Conservation (phyloP, 1,284 basidiomycete species). For the Cutaneotrichosporon arboriforme region DNA sequence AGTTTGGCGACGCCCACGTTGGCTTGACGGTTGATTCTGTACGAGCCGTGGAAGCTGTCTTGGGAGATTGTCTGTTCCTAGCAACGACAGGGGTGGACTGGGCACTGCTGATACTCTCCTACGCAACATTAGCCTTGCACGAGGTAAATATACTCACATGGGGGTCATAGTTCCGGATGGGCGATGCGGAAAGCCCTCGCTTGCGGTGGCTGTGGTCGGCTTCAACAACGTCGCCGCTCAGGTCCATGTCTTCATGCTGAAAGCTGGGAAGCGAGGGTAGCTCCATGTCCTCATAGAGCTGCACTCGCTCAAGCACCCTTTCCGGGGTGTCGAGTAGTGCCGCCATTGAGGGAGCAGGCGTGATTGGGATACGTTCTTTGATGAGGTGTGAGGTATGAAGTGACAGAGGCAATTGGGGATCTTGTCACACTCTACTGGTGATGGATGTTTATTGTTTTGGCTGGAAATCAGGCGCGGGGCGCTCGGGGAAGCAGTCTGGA, state of each 20-base stretch:
- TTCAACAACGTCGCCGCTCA: neutral
- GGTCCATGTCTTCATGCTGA: conserved; percentile 38
- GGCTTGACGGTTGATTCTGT: conserved; percentile 1
- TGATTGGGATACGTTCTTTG: too few relatives aligned
- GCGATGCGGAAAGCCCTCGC: too few relatives aligned
- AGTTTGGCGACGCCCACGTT: too few relatives aligned
- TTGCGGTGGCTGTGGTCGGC: too few relatives aligned
- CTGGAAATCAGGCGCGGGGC: too few relatives aligned
- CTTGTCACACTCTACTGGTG: neutral
- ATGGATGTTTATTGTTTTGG: too few relatives aligned
- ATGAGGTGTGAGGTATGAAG: neutral
- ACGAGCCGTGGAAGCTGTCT: neutral
- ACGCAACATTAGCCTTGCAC: too few relatives aligned
- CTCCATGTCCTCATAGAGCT: conserved; percentile 42
- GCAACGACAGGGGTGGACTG: too few relatives aligned
- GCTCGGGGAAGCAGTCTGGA: too few relatives aligned
- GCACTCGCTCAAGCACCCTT: conserved; percentile 35
- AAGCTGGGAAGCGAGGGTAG: conserved; percentile 43
- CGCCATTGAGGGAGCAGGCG: conserved; percentile 28
- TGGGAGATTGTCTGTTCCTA: neutral
- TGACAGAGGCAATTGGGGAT: neutral
- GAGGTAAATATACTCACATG: too few relatives aligned
- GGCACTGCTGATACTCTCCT: too few relatives aligned
- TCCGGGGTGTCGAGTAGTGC: conserved; percentile 35
- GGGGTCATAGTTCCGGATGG: too few relatives aligned